Evolutionary conservation across 164 flowering plant genomes (phyloP).

Genomic region (Litsea cubeba): DNA sequence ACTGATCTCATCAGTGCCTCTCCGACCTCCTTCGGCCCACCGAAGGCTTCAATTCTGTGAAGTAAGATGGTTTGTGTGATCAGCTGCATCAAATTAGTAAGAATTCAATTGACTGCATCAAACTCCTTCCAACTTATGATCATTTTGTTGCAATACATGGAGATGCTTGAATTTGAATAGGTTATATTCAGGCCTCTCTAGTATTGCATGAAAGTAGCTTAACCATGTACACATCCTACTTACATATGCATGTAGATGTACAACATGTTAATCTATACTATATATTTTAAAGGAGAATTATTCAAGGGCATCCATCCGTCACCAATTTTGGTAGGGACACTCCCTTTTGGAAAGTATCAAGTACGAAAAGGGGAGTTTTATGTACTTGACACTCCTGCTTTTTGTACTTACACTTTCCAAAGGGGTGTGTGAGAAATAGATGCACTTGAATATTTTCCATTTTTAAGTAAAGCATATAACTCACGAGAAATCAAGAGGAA

Average conservation of each 20-base stretch:
- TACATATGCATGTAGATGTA: background rate
- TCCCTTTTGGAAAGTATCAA: too few species aligned
- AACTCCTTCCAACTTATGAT: background rate
- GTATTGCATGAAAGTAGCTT: background rate
- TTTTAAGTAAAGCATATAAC: constrained; percentile 7
- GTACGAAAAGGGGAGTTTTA: too few species aligned
- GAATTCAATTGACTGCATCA: background rate
- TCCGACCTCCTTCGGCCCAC: constrained; percentile 82
- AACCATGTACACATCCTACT: background rate
- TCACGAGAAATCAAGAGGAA: constrained; percentile 78
- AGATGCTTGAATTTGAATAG: background rate
- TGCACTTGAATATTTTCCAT: too few species aligned
- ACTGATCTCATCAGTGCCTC: constrained; percentile 62
- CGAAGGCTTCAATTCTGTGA: constrained; percentile 80
- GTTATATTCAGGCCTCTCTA: too few species aligned
- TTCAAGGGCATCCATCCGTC: too few species aligned
- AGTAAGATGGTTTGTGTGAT: background rate
- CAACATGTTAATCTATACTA: background rate
- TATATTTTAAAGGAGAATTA: too few species aligned
- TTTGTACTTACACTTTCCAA: too few species aligned
- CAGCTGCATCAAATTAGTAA: background rate
- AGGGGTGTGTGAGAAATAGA: too few species aligned
- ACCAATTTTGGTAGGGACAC: too few species aligned
- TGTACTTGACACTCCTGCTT: too few species aligned
- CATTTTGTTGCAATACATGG: background rate